A percentile compares a stretch with the other conserved stretches of the same genome.
Evolutionary conservation across 306 rosid genomes (phyloP).

Genomic region (Rosa chinensis): DNA sequence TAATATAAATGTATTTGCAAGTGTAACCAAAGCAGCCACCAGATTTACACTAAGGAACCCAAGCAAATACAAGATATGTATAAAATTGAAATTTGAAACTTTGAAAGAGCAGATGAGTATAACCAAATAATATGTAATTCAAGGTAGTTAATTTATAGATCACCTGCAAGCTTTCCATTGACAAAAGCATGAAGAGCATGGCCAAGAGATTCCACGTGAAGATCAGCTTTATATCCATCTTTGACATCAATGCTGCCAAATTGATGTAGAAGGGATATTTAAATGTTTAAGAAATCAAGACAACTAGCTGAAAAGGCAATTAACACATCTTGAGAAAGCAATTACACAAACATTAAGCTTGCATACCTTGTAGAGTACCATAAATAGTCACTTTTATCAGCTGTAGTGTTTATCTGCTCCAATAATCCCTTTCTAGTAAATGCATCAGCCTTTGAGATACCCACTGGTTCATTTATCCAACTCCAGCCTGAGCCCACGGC

Average conservation of each 20-base stretch:
- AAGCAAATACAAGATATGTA: neutral
- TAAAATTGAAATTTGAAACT: neutral
- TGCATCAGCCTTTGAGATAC: slow-evolving; percentile 73
- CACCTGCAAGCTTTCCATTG: slow-evolving; percentile 79
- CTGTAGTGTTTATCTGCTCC: slow-evolving; percentile 90
- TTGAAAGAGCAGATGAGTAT: neutral
- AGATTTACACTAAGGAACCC: neutral
- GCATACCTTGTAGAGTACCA: slow-evolving; percentile 88
- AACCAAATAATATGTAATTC: slow-evolving; percentile 4
- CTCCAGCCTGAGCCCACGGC: slow-evolving; percentile 66
- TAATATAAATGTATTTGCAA: neutral
- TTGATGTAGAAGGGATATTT: slow-evolving; percentile 10
- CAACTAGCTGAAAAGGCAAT: slow-evolving; percentile 7
- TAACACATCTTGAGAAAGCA: slow-evolving; percentile 21
- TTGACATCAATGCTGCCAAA: slow-evolving; percentile 50
- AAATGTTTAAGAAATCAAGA: slow-evolving; percentile 15
- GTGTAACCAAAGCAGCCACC: neutral
- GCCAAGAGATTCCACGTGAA: slow-evolving; percentile 91
- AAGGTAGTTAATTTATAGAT: neutral
- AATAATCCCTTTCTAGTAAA: slow-evolving; percentile 64
- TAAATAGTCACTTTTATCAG: slow-evolving; percentile 88
- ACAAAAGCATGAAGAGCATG: slow-evolving; percentile 77
- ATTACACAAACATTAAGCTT: slow-evolving; percentile 5
- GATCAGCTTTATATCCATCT: slow-evolving; percentile 57
- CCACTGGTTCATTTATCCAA: slow-evolving; percentile 84